phyloP scores from a whole-genome alignment of 176 grass and related monocot genomes.

The Aegilops speltoides region DNA sequence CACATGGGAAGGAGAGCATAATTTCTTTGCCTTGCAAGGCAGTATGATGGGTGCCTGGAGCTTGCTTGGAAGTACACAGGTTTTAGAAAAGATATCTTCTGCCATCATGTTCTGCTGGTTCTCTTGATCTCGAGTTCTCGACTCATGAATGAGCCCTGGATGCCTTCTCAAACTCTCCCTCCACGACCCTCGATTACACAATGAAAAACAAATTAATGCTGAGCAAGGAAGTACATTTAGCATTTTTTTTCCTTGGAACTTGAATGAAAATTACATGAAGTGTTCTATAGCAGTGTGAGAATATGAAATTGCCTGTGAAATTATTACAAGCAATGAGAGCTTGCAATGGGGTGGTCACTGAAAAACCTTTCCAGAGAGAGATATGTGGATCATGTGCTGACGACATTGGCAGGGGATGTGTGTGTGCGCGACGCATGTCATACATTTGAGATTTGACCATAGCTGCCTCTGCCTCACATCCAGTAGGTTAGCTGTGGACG shows the following conservation, averaged over 20 bases:
- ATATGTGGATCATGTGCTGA: not conserved
- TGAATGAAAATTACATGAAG: not conserved
- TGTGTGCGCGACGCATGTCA: not conserved
- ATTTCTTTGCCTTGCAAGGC: constrained; percentile 40
- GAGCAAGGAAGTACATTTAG: no score
- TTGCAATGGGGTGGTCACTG: not conserved
- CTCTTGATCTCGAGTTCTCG: not conserved
- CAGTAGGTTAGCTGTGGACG: constrained; percentile 26
- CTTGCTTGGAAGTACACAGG: constrained; percentile 11
- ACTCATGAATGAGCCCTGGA: not conserved
- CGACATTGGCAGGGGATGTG: not conserved
- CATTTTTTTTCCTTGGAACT: not conserved
- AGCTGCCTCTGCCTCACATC: constrained; percentile 17
- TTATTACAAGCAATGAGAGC: not conserved
- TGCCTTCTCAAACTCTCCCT: no score
- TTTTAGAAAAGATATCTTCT: constrained; percentile 34
- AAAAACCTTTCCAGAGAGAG: not conserved
- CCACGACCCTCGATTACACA: no score
- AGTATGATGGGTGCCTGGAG: constrained; percentile 18
- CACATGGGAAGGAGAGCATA: constrained; percentile 25
- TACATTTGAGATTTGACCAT: constrained; percentile 32
- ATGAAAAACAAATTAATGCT: no score
- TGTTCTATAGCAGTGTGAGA: not conserved
- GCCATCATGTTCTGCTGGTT: constrained; percentile 27
- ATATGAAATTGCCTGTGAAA: not conserved